phyloP scores from a whole-genome alignment of 768 basidiomycete genomes.

The Tricholoma hemisulphureum region DNA sequence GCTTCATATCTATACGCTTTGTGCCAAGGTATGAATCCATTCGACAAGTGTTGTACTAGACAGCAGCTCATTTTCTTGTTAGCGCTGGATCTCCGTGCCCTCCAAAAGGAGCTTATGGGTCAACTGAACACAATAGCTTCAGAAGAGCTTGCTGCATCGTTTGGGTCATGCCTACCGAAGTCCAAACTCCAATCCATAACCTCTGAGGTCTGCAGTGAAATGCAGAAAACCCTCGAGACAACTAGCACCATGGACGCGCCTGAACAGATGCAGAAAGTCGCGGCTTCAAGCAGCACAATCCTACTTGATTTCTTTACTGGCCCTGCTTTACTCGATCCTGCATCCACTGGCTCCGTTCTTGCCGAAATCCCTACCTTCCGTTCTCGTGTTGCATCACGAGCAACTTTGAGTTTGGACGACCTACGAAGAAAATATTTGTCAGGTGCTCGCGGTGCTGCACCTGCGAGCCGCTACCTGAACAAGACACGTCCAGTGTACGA shows the following conservation, averaged over 20 bases:
- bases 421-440: conserved; percentile 58
- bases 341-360: conserved; percentile 30
- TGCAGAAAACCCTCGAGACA: conserved; percentile 56
- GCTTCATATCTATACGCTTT: conserved; percentile 71
- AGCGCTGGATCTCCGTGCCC: conserved; percentile 80
- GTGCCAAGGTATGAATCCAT: conserved; percentile 52
- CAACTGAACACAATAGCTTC: conserved; percentile 46
- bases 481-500: conserved; percentile 74
- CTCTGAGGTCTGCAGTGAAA: conserved; percentile 37
- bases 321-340: conserved; percentile 30
- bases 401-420: conserved; percentile 43
- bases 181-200: conserved; percentile 32
- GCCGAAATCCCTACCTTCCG: conserved; percentile 54
- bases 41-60: background rate
- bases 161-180: conserved; percentile 39
- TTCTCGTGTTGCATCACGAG: conserved; percentile 46
- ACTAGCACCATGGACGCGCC: conserved; percentile 72
- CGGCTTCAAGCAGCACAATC: conserved; percentile 55
- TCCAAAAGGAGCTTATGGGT: conserved; percentile 63
- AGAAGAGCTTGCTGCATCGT: conserved; percentile 48
- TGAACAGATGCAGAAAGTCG: conserved; percentile 70
- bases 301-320: conserved; percentile 63
- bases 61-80: background rate
- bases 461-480: conserved; percentile 66
- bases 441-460: conserved; percentile 58